Base-by-base conservation (phyloP, 768 basidiomycete species). In the Naganishia vaughanmartiniae region DNA sequence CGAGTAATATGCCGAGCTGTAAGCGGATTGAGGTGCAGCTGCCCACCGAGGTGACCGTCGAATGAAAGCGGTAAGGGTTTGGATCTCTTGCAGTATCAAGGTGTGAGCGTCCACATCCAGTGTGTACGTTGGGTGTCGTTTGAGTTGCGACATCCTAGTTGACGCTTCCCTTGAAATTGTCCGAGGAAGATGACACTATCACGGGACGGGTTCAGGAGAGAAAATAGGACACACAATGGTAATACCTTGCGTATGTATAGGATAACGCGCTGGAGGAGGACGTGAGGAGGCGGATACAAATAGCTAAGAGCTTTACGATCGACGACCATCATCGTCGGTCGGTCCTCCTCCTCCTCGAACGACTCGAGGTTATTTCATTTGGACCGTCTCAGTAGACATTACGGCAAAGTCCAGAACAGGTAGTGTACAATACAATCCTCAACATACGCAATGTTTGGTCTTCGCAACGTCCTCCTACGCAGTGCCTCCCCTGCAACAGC, bases 31-130 rank as follows among this genome's bases (percentile, higher is more conserved):
- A 3, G 77, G 86, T 45, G 60, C 60, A 15, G 90, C 87, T 21
- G 94, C 90, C 95, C 95, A 97, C 54, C 96, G 87, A 55, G 94
- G 93, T 83, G 98, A 98, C 84, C 93, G 92, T 81, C 95, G 90
- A 94, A 99, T 98, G 24, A 88, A 86, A 1, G 91, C 90, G 42
- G 93, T 96, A 74, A 98, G 91, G 21, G 91, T 85, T 63, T 93
- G 86, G 72, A 97, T 90, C 84, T 98, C 93, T 53, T 93, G 89
- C 72, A 90, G 87, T 39, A 98, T 81, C 53, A 96, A 76, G 67
- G 80, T 79, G 46, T 75, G 65, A 4, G 77, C 74, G 21, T 74
- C 73, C 30, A 76, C 74, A 73, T 76, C 75, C 57, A 72, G 75
- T 31, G 71, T 66, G 42, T 72, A 36, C 73, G 74, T 73, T 15